Conservation (phyloP, 352 stramenopile genomes). For the Globisporangium paroecandrum region DNA sequence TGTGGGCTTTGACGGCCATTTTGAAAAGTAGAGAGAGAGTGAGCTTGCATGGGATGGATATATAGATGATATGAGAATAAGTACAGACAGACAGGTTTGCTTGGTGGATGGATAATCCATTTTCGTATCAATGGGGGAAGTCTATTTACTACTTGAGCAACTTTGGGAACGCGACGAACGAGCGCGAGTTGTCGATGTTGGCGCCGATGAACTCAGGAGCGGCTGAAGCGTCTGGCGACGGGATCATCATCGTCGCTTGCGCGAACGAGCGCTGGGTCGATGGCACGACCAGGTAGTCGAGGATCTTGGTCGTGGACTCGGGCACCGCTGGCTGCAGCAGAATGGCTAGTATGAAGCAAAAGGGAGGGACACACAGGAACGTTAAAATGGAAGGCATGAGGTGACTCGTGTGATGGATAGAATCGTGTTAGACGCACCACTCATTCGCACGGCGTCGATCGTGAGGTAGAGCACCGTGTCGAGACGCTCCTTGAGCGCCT, state of each 20-base stretch:
- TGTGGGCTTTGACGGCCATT: conserved; percentile 91
- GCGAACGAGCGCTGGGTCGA: conserved; percentile 41
- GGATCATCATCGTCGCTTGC: conserved; percentile 45
- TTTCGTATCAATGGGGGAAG: not conserved
- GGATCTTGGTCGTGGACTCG: conserved; percentile 49
- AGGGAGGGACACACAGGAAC: not conserved
- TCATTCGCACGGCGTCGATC: conserved; percentile 69
- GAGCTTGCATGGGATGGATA: not conserved
- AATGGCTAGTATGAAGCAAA: conserved; percentile 39
- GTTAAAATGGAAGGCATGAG: not conserved
- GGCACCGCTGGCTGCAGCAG: conserved; percentile 70
- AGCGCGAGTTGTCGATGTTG: conserved; percentile 48
- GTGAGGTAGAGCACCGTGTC: conserved; percentile 68
- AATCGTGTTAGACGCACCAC: conserved; percentile 32
- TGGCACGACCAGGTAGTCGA: conserved; percentile 67
- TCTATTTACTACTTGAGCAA: conserved; percentile 31
- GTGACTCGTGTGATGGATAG: not conserved
- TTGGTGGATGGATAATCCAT: not conserved
- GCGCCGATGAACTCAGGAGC: conserved; percentile 29
- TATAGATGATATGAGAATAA: not conserved
- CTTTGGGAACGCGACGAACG: conserved; percentile 70
- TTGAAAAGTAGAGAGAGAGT: conserved; percentile 62
- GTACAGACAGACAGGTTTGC: not conserved
- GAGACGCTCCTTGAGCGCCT: conserved; percentile 38
- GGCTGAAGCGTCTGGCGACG: not conserved